Evolutionary conservation across 73 alveolate genomes (phyloP).

Genomic region (Urostyla sp.): DNA sequence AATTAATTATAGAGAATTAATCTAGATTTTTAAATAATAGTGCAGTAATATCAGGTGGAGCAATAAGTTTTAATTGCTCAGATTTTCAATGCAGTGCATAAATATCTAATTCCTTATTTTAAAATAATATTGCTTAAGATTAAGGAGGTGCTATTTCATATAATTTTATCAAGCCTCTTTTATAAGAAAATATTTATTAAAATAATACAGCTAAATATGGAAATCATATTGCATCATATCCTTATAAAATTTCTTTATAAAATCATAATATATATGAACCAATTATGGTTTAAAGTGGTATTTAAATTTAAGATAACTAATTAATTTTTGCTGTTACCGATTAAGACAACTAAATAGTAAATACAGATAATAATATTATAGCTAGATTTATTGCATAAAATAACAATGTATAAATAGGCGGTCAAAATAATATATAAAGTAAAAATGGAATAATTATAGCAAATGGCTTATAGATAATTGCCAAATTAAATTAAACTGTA

Average conservation of each 20-base stretch:
- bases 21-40: too few relatives aligned
- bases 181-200: background rate
- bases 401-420: background rate
- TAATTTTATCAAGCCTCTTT: background rate
- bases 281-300: background rate
- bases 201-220: too few relatives aligned
- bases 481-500: too few relatives aligned
- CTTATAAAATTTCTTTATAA: background rate
- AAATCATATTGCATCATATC: too few relatives aligned
- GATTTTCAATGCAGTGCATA: background rate
- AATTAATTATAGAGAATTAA: too few relatives aligned
- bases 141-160: conserved; percentile 1
- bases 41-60: too few relatives aligned
- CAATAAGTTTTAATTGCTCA: too few relatives aligned
- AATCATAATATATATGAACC: background rate
- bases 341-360: background rate
- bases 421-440: background rate
- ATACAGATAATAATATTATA: background rate
- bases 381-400: background rate
- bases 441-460: background rate
- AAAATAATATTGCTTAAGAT: background rate
- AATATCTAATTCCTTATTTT: background rate
- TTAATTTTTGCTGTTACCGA: background rate
- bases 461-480: background rate
- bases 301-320: background rate